These are phyloP conservation scores for Spiraea crenata DNA, from an alignment of 331 rosid genomes.

Conservation along the genomic window DNA sequence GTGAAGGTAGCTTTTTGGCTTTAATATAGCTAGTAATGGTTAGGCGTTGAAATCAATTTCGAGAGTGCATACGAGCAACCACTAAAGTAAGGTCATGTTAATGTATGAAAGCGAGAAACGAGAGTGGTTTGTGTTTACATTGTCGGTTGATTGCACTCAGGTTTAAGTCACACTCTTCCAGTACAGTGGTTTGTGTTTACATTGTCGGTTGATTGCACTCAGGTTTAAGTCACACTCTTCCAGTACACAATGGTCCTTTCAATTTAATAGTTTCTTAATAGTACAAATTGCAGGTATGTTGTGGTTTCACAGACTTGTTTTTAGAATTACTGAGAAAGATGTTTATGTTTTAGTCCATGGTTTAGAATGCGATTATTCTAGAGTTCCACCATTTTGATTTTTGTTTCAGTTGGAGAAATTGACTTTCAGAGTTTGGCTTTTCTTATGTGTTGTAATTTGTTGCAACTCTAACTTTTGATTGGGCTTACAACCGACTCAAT, in stretches of 20 bases:
- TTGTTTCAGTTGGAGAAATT: background rate
- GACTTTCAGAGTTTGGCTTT: too few relatives aligned
- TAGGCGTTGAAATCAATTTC: background rate
- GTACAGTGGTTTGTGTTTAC: too few relatives aligned
- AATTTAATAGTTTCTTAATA: background rate
- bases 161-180: background rate
- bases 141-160: background rate
- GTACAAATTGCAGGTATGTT: background rate
- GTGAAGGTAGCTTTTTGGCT: background rate
- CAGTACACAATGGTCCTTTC: background rate
- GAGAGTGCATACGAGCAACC: background rate
- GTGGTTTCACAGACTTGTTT: slow-evolving; percentile 7
- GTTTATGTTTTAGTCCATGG: background rate
- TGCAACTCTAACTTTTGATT: background rate
- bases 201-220: background rate
- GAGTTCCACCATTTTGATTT: background rate
- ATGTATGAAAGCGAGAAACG: background rate
- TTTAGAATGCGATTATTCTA: background rate
- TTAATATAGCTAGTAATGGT: background rate
- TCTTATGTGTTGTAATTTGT: too few relatives aligned
- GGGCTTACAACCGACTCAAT: slow-evolving; percentile 31
- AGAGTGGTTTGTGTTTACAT: background rate
- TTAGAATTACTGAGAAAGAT: background rate
- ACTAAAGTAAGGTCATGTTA: background rate
- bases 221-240: background rate